Conservation (phyloP, 495 filamentous ascomycete genomes). For the Aspergillus affinis region DNA sequence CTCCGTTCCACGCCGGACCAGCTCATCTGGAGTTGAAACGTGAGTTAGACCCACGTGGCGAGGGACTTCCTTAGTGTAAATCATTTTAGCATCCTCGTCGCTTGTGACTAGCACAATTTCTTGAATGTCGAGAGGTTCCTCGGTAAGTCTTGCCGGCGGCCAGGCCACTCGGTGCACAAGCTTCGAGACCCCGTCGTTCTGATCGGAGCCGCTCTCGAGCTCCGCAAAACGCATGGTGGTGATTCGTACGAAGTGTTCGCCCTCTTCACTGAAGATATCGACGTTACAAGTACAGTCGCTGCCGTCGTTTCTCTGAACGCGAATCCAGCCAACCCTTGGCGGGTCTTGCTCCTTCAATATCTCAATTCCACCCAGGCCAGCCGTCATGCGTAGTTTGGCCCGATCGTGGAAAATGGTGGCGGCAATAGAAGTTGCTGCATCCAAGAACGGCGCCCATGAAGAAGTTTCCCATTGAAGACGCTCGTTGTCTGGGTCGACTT, state of each 20-base stretch:
- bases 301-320: conserved; percentile 1
- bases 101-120: conserved; percentile 24
- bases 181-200: conserved; percentile 25
- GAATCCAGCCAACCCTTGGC: conserved; percentile 4
- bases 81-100: background rate
- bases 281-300: background rate
- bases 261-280: conserved; percentile 22
- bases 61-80: conserved; percentile 10
- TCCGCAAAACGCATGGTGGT: conserved; percentile 39
- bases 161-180: conserved; percentile 39
- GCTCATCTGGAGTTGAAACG: no score
- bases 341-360: background rate
- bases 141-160: conserved; percentile 27
- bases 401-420: conserved; percentile 42
- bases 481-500: conserved; percentile 14
- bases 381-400: conserved; percentile 44
- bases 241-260: conserved; percentile 27
- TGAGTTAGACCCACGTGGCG: no score
- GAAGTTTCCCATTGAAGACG: conserved; percentile 29
- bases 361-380: conserved; percentile 22
- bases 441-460: conserved; percentile 47
- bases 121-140: conserved; percentile 24
- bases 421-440: conserved; percentile 48
- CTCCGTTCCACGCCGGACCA: no score
- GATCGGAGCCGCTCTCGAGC: conserved; percentile 34